Evolutionary conservation across 2,329 filamentous ascomycete genomes (phyloP).

Genomic region (Microdochium nivale): DNA sequence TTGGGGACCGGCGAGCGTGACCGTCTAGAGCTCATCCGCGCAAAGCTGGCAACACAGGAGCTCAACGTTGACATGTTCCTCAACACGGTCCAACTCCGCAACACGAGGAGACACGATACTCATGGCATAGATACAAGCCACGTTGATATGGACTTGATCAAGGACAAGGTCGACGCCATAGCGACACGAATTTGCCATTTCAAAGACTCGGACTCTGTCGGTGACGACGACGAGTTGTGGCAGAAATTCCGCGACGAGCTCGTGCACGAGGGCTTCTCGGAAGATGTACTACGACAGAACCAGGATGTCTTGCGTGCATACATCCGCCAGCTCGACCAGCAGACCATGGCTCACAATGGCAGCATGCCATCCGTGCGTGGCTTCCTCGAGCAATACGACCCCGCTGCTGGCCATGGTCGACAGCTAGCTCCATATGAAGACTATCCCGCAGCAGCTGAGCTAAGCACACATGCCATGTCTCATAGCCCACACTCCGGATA

Average conservation of each 20-base stretch:
- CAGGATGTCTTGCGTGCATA: slow-evolving; percentile 54
- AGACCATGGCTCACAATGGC: slow-evolving; percentile 31
- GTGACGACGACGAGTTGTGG: slow-evolving; percentile 47
- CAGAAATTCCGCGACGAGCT: slow-evolving; percentile 49
- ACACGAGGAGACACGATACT: slow-evolving; percentile 26
- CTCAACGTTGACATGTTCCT: slow-evolving; percentile 46
- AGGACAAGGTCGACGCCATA: slow-evolving; percentile 51
- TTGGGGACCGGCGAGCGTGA: slow-evolving; percentile 26
- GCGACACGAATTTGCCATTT: slow-evolving; percentile 41
- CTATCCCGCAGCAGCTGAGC: slow-evolving; percentile 10
- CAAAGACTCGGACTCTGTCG: slow-evolving; percentile 25
- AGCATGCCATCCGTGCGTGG: slow-evolving; percentile 42
- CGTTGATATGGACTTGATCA: slow-evolving; percentile 41
- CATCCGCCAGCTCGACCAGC: slow-evolving; percentile 49
- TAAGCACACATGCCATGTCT: background rate
- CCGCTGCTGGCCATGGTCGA: slow-evolving; percentile 20
- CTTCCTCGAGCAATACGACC: slow-evolving; percentile 32
- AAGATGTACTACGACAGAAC: slow-evolving; percentile 44
- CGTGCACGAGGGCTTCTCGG: slow-evolving; percentile 48
- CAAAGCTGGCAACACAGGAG: slow-evolving; percentile 42
- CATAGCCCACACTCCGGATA: background rate
- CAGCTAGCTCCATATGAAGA: slow-evolving; percentile 17
- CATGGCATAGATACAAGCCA: slow-evolving; percentile 25
- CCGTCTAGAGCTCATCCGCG: slow-evolving; percentile 31
- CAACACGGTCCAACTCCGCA: slow-evolving; percentile 46